Evolutionary conservation across 352 stramenopile genomes (phyloP), one percentile per base, ranked within the genome.

Genomic region (Phytophthora cryptogea): DNA sequence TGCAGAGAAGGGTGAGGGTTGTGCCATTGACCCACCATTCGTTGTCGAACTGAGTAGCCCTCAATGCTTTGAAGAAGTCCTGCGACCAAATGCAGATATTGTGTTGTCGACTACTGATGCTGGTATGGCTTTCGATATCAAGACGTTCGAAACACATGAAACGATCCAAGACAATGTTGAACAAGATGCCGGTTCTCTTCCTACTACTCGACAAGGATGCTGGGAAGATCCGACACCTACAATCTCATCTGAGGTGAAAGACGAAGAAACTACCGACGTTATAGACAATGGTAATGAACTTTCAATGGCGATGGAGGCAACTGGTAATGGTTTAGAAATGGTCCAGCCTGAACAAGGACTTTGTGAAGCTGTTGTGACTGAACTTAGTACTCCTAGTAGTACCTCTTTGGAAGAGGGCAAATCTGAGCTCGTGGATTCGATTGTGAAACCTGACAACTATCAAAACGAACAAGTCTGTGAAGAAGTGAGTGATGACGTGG

Each of bases 211-310:
- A 17, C 41, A 59, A 64, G 49, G 8, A 33, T 72, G 57, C 23
- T 71, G 63, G 57, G 58, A 67, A 58, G 58, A 64, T 8, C 33
- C 20, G 10, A 9, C 11, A 44, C 2, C 46, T 31, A 17, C 40
- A 11, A 30, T 45, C 0, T 41, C 8, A 23, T 4, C 42, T 7
- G 42, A 53, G n/a, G 14, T 36, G 20, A 0, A 36, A 26, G 35
- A 14, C 50, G 51, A 50, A 42, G 16, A 39, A 2, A 50, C 10
- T 5, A 44, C 31, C 47, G 47, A 48, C n/a, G 9, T 13, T 11
- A 30, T 28, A n/a, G 37, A 23, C 20, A 2, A 28, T 28, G n/a
- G 7, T 28, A 16, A 27, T 28, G 16, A 10, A 13, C 8, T n/a
- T 37, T 37, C n/a, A 37, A 13, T 37, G 10, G n/a, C n/a, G 37